Conservation (phyloP, 2,329 filamentous ascomycete genomes). For the Thelonectria discophora region DNA sequence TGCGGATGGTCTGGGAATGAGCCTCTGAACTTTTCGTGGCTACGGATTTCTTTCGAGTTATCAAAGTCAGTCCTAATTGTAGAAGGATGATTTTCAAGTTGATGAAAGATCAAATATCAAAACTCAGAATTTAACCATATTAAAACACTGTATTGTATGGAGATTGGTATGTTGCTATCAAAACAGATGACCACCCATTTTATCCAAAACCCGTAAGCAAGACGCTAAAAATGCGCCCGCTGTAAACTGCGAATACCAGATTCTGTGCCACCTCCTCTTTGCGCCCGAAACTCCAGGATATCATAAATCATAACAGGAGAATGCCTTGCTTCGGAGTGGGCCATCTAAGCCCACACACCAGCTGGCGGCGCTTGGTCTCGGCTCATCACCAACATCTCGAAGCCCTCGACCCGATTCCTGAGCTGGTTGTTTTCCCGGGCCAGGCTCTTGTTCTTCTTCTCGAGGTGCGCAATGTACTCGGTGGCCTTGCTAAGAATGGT, state of each 20-base stretch:
- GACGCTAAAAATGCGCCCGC: constrained; percentile 30
- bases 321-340: constrained; percentile 23
- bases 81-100: no score
- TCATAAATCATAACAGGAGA: constrained; percentile 41
- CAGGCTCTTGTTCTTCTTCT: constrained; percentile 47
- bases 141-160: constrained; percentile 40
- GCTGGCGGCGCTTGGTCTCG: constrained; percentile 37
- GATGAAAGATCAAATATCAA: neutral
- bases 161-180: constrained; percentile 37
- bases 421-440: constrained; percentile 46
- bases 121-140: constrained; percentile 23
- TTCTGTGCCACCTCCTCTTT: constrained; percentile 24
- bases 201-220: constrained; percentile 29
- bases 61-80: neutral
- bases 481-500: constrained; percentile 66
- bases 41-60: neutral
- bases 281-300: constrained; percentile 40
- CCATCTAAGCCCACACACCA: constrained; percentile 40
- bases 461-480: constrained; percentile 50
- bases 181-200: constrained; percentile 29
- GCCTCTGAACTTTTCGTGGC: neutral
- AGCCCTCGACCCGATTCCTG: constrained; percentile 42
- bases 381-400: constrained; percentile 44
- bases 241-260: constrained; percentile 22
- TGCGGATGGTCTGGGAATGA: neutral